phyloP scores from a whole-genome alignment of 2,329 filamentous ascomycete species.

The Parastagonospora nodorum region DNA sequence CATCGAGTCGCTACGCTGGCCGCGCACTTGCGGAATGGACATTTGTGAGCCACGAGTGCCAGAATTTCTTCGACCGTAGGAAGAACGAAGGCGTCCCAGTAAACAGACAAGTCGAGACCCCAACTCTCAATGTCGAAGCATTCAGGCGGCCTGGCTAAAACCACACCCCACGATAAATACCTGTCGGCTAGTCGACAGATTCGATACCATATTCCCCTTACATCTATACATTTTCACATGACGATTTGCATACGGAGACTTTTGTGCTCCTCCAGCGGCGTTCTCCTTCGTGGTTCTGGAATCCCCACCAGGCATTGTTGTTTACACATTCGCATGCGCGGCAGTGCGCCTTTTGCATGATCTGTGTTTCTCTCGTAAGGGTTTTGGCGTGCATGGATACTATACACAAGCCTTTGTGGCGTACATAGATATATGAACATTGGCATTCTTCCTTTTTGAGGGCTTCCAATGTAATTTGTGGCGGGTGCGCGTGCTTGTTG shows the following conservation, averaged over 20 bases:
- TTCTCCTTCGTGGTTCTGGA: conserved; percentile 7
- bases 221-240: conserved; percentile 8
- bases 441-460: not conserved
- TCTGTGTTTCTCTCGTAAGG: conserved; percentile 3
- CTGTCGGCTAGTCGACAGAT: conserved; percentile 21
- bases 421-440: conserved; percentile 5
- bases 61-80: conserved; percentile 78
- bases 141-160: conserved; percentile 55
- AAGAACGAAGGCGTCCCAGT: conserved; percentile 72
- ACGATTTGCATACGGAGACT: conserved; percentile 25
- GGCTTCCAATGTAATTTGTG: no score
- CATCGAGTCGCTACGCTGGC: conserved; percentile 65
- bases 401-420: not conserved
- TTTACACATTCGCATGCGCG: conserved; percentile 24
- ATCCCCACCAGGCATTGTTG: conserved; percentile 3
- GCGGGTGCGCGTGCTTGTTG: no score
- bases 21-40: conserved; percentile 80
- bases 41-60: conserved; percentile 75
- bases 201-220: conserved; percentile 21
- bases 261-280: conserved; percentile 11
- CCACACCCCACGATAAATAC: not conserved
- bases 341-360: conserved; percentile 35
- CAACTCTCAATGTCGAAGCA: conserved; percentile 66
- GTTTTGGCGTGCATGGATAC: not conserved
- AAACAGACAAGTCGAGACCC: conserved; percentile 72